A percentile compares a stretch with the other conserved stretches of the same genome.
These are phyloP conservation scores for Helicocarpus griseus DNA, from an alignment of 2,329 filamentous ascomycete genomes.

Conservation along the genomic window DNA sequence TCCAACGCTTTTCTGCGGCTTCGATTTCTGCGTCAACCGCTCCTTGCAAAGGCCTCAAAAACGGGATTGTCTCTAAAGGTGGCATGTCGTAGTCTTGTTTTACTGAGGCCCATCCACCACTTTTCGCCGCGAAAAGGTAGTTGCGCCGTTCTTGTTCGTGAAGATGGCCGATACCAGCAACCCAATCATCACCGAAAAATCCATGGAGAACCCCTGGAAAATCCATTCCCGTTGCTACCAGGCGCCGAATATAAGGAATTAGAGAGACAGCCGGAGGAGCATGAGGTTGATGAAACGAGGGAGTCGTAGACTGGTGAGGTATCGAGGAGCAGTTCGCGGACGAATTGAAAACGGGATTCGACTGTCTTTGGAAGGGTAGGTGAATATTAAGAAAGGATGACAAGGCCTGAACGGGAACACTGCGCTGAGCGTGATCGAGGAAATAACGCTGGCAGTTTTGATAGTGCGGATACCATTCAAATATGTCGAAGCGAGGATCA, in stretches of 20 bases:
- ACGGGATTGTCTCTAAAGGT: conserved; percentile 74
- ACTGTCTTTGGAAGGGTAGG: conserved; percentile 68
- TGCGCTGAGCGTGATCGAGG: conserved; percentile 81
- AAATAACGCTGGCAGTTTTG: conserved; percentile 87
- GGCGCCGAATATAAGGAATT: conserved; percentile 78
- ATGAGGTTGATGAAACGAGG: not conserved
- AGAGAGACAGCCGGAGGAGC: conserved; percentile 51
- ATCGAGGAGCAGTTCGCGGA: conserved; percentile 20
- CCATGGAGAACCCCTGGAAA: conserved; percentile 77
- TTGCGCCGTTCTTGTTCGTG: conserved; percentile 87
- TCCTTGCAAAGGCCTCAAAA: conserved; percentile 70
- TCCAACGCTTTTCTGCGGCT: conserved; percentile 76
- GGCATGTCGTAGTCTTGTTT: conserved; percentile 86
- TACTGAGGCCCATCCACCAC: conserved; percentile 77
- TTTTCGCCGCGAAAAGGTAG: conserved; percentile 91
- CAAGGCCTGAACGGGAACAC: conserved; percentile 70
- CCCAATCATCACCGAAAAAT: conserved; percentile 95
- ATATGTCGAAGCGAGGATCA: conserved; percentile 51
- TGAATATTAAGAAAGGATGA: conserved; percentile 87
- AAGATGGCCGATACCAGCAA: conserved; percentile 64
- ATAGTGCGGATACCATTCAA: conserved; percentile 88
- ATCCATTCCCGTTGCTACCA: conserved; percentile 88
- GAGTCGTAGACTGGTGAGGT: not conserved
- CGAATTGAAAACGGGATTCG: conserved; percentile 39
- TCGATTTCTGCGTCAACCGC: conserved; percentile 72